Base-by-base conservation (phyloP, 768 basidiomycete genomes). In the Mycena galopus region DNA sequence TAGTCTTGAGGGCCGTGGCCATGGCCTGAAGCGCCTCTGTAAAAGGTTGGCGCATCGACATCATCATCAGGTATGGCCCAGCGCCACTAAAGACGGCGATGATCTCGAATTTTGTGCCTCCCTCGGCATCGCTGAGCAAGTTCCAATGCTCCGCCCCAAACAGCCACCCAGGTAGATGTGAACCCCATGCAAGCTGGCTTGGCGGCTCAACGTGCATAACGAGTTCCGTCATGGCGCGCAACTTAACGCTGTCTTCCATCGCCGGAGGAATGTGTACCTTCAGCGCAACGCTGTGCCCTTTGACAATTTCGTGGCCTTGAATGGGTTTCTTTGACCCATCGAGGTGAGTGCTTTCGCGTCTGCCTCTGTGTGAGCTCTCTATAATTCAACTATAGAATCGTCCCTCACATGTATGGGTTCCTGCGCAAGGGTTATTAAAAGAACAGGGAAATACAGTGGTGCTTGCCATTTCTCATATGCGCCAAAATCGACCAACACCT, bases 191-290 rank as follows among this genome's bases (percentile, higher is more conserved):
- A 2, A 73, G 27, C 35, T 73, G 55, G n/a, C n/a, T 25, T 55
- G 47, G 2, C 42, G 61, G 44, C 42, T 25, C 63, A 35, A 73
- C 63, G 35, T 69, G 60, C n/a, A 50, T 29, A 4, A 73, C 66
- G 6, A 29, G 8, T 42, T 73, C 72, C 3, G 60, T 50, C 61
- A 73, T 29, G 32, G 50, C 32, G 23, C 72, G 72, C 53, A 35
- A 17, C 25, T 70, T 70, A 27, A 69, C 62, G 47, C 51, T 73
- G 62, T 63, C 56, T 44, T 73, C 67, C 66, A 73, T 63, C n/a
- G 67, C 29, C 10, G 66, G 66, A n/a, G 72, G 67, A 3, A 69
- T 62, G 23, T 73, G 72, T n/a, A 60, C 55, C 29, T 65, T n/a
- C n/a, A n/a, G 64, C 3, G 69, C 32, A n/a, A 44, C 60, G 19